These are phyloP conservation scores for Calonectria pseudoreteaudii DNA, from an alignment of 2,329 filamentous ascomycete genomes.

Conservation along the genomic window DNA sequence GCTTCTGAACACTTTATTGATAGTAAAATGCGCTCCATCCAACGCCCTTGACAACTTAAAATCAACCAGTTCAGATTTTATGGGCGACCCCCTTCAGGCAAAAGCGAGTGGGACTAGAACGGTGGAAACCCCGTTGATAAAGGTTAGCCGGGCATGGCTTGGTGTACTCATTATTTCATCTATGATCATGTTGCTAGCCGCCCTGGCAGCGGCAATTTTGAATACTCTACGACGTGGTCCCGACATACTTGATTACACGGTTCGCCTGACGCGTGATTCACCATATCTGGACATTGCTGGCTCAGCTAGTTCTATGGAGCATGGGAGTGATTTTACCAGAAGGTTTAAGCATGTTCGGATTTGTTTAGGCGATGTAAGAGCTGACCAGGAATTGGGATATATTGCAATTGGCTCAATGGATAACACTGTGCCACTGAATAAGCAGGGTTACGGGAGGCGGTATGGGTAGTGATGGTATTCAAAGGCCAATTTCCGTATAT, in stretches of 20 bases:
- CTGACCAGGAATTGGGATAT: neutral
- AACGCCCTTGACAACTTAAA: neutral
- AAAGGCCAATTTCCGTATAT: neutral
- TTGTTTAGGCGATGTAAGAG: slow-evolving; percentile 12
- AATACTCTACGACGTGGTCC: slow-evolving; percentile 9
- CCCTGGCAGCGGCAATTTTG: neutral
- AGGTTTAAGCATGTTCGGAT: slow-evolving; percentile 4
- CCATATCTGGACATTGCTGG: neutral
- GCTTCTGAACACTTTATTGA: slow-evolving; percentile 17
- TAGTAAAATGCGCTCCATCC: slow-evolving; percentile 10
- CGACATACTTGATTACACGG: slow-evolving; percentile 5
- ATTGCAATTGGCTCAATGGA: slow-evolving; percentile 17
- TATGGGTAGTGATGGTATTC: neutral
- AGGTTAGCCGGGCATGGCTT: slow-evolving; percentile 10
- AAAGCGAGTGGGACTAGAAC: neutral
- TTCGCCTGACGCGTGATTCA: neutral
- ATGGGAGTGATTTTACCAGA: slow-evolving; percentile 1
- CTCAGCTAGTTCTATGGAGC: slow-evolving; percentile 12
- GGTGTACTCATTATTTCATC: slow-evolving; percentile 1
- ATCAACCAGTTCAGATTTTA: neutral
- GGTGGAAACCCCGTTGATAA: neutral
- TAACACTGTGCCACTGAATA: slow-evolving; percentile 4
- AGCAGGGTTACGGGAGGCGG: neutral
- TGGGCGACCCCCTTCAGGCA: neutral
- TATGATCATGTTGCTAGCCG: slow-evolving; percentile 5